phyloP scores from a whole-genome alignment of 768 basidiomycete species.

The Suillus subalutaceus region DNA sequence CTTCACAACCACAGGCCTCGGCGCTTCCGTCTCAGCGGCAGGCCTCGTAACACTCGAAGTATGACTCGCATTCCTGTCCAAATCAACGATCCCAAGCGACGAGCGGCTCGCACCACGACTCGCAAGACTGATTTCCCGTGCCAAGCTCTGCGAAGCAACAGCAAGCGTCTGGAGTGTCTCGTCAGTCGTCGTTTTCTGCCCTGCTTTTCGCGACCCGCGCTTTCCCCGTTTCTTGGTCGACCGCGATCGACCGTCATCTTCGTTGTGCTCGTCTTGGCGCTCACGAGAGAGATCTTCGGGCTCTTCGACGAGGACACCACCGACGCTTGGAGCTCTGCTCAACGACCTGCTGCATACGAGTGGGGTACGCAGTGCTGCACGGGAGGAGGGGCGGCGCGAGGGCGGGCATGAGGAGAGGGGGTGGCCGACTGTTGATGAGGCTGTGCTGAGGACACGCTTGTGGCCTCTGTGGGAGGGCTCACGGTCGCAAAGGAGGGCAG shows the following conservation, averaged over 20 bases:
- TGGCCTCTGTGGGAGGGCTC: conserved; percentile 44
- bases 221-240: conserved; percentile 82
- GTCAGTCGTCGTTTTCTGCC: conserved; percentile 57
- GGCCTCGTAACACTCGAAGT: conserved; percentile 39
- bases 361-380: conserved; percentile 60
- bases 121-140: conserved; percentile 78
- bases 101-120: conserved; percentile 40
- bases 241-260: conserved; percentile 43
- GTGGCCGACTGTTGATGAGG: conserved; percentile 63
- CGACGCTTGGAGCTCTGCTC: conserved; percentile 67
- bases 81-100: conserved; percentile 32
- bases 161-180: conserved; percentile 72
- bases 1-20: conserved; percentile 42
- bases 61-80: conserved; percentile 27
- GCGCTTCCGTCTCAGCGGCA: conserved; percentile 13
- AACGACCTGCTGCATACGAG: conserved; percentile 56
- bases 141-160: conserved; percentile 78
- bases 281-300: conserved; percentile 36
- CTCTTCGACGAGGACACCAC: conserved; percentile 46
- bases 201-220: conserved; percentile 80
- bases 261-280: conserved; percentile 31
- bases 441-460: conserved; percentile 57
- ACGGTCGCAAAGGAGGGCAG: conserved; percentile 59
- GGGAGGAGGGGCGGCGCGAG: conserved; percentile 72
- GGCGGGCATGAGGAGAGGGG: conserved; percentile 64